Percentiles rank a stretch among this genome's conserved stretches.
These are phyloP conservation scores for Sporothrix dimorphospora DNA, from an alignment of 2,329 filamentous ascomycete genomes.

Conservation along the genomic window DNA sequence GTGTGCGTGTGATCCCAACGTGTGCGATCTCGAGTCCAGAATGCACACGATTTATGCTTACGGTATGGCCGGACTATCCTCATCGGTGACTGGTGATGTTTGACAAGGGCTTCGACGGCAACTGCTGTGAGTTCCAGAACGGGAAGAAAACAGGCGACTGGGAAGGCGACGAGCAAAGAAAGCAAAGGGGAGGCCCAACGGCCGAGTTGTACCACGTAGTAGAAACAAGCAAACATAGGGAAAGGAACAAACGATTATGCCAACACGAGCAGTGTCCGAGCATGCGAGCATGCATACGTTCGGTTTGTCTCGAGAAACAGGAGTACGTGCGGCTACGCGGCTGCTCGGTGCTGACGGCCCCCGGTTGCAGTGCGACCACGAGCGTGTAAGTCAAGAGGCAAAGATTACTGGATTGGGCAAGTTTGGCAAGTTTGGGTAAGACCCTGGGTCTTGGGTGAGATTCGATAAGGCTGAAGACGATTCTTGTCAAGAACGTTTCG, in stretches of 20 bases:
- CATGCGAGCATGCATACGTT: too few species aligned
- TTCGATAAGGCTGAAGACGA: neutral
- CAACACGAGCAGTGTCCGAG: too few species aligned
- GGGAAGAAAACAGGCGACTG: too few species aligned
- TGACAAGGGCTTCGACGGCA: too few species aligned
- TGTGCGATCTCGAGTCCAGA: too few species aligned
- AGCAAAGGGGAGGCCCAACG: neutral
- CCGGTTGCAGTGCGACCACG: neutral
- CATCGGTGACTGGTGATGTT: neutral
- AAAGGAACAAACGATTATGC: too few species aligned
- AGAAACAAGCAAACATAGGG: too few species aligned
- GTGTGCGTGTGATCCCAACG: neutral
- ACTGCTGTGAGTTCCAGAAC: too few species aligned
- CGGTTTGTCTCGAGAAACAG: neutral
- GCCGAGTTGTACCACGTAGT: neutral
- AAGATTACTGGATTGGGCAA: neutral
- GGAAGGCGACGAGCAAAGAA: too few species aligned
- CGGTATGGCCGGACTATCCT: neutral
- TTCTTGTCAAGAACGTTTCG: neutral
- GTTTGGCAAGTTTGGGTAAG: neutral
- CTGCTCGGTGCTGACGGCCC: neutral
- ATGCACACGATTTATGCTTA: neutral
- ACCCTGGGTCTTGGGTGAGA: too few species aligned
- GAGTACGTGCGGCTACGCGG: neutral
- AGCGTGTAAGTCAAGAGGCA: neutral